These are phyloP conservation scores for Fusarium agapanthi DNA, from an alignment of 2,329 filamentous ascomycete genomes.

Conservation along the genomic window DNA sequence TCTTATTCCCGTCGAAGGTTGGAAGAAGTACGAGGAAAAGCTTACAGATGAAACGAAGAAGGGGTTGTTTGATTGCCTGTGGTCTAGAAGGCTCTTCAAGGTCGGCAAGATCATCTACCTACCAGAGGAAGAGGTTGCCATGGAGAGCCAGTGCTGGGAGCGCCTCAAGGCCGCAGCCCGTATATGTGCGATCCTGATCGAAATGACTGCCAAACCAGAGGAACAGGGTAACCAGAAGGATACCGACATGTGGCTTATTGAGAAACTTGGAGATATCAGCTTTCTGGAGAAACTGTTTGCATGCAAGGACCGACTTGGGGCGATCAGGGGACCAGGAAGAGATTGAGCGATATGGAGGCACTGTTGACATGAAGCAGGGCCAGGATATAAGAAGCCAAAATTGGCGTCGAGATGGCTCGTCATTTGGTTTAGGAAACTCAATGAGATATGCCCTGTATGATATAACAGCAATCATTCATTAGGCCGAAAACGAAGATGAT, in stretches of 20 bases:
- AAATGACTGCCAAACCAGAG: slow-evolving; percentile 30
- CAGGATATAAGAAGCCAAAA: not conserved
- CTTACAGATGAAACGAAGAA: slow-evolving; percentile 27
- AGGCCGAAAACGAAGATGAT: not conserved
- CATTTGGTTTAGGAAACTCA: not conserved
- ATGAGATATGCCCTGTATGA: not conserved
- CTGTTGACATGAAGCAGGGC: not conserved
- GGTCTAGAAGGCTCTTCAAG: slow-evolving; percentile 31
- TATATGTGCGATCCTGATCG: slow-evolving; percentile 41
- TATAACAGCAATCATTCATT: not conserved
- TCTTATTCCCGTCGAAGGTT: slow-evolving; percentile 31
- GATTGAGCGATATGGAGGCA: not conserved
- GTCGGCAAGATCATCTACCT: slow-evolving; percentile 42
- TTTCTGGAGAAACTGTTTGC: slow-evolving; percentile 33
- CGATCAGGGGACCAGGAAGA: not conserved
- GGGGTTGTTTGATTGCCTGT: slow-evolving; percentile 18
- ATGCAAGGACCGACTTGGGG: slow-evolving; percentile 1
- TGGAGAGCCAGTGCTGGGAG: slow-evolving; percentile 37
- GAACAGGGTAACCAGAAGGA: slow-evolving; percentile 27
- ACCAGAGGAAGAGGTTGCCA: slow-evolving; percentile 41
- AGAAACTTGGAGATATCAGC: slow-evolving; percentile 38
- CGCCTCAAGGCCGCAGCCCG: slow-evolving; percentile 39
- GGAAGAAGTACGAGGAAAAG: slow-evolving; percentile 36
- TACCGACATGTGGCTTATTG: slow-evolving; percentile 38
- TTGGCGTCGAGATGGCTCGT: not conserved